Base-by-base conservation (phyloP, 768 basidiomycete genomes). In the Punctularia strigosozonata region DNA sequence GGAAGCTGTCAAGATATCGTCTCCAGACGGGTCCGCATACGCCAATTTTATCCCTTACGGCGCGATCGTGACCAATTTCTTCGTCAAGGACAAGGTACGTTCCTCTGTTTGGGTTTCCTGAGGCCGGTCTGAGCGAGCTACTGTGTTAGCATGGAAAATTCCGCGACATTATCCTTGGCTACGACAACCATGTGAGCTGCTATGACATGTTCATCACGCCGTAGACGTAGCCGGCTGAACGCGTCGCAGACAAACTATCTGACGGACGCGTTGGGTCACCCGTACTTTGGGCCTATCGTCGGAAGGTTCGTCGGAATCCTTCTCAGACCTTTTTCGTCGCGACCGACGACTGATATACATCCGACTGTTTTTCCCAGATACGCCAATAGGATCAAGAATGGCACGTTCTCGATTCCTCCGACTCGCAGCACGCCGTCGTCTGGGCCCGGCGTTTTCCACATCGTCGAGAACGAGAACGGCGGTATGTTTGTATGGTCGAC, bases 131-230 rank as follows among this genome's bases (percentile, higher is more conserved):
- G 31, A 31, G n/a, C n/a, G 7, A 12, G 31, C 40, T 20, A 32
- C 13, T n/a, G 17, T n/a, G 4, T 6, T 34, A 61, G 60, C 38
- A 52, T 40, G 65, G 65, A 7, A 53, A 48, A 6, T 64, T 66
- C 42, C 54, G 66, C 24, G 71, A 73, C 50, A 59, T 73, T 17
- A 50, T 69, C 6, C 56, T 71, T 3, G 71, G 69, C 1, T 71
- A 58, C 43, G 69, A 71, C 48, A 55, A 69, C 45, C 56, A 60
- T 44, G 60, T 62, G 31, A 17, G 55, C 47, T 38, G 13, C 24
- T 24, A 18, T 28, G 8, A 15, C 15, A 26, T n/a, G 42, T 8
- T 5, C 21, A 14, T 23, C 10, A 24, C 6, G 5, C n/a, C 31
- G 19, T 3, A 10, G 4, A 8, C 33, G 10, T 34, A 25, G n/a